Base-by-base conservation (phyloP, 345 rosid genomes). In the Gossypium herbaceum region DNA sequence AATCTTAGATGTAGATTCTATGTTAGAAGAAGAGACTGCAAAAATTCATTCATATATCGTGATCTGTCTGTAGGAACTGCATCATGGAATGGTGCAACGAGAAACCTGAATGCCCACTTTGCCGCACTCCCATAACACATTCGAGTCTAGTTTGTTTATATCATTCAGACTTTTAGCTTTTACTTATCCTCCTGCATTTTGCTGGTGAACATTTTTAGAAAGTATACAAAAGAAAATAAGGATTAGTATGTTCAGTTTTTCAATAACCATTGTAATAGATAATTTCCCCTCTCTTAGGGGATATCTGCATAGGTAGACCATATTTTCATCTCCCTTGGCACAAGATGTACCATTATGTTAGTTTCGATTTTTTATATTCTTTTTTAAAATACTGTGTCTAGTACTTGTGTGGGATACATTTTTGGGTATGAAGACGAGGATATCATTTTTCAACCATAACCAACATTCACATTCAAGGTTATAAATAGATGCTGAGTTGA, bases 51-150 rank as follows among this genome's bases (percentile, higher is more conserved):
- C 17, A 25, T 59, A 59, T 58, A 59, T 25, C 64, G 13, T 4
- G n/a, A 11, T 25, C 2, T 12, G 41, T 25, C 64, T 80, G 77
- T 72, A 93, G 99, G 99, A 91, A 78, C 82, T 95, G 99, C 86
- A 91, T 95, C 47, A 93, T 91, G 92, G 98, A 93, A 72, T 93
- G 99, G 98, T 93, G 99, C 85, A 93, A 95, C 20, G 99, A 95
- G 79, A 95, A 93, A 88, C 97, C 91, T 0, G 98, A 93, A 77
- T 95, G 99, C 75, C 98, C 99, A 15, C 91, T 95, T 24, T 95
- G 97, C 83, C 97, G 98, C 12, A 86, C 97, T 8, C 89, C 96
- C 8, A 84, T 93, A 20, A 85, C 94, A 39, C 64, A 59, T 59
- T 59, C 64, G 2, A 59, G 41, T 59, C 41, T 59, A 25, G 64